Base-by-base conservation (phyloP, 805 yeast genomes). In the Nakazawaea molendinolei region DNA sequence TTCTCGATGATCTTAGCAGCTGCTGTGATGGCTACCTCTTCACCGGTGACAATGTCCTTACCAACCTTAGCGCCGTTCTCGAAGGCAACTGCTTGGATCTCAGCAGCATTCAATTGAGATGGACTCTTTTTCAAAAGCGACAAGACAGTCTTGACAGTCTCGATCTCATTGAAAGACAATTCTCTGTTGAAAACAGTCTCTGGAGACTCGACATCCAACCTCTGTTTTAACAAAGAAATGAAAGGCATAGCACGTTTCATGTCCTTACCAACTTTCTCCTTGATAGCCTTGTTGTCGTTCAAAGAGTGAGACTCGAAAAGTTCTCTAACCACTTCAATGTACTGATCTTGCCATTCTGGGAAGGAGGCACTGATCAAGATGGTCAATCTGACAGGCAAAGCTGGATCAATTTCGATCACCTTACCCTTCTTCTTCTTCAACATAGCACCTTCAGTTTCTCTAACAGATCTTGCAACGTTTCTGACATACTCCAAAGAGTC, bases 181-280 rank as follows among this genome's bases (percentile, higher is more conserved):
- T 89, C 82, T 66, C 97, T 77, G 70, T 87, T 80, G 70, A 92
- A 86, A 18, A 92, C 95, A 35, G 74, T 73, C 36, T 73, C 76
- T 14, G 95, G 79, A 21, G 79, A 61, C 54, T 84, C 94, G 35
- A 61, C 61, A 26, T 69, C 62, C 47, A 92, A 69, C 65, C 95
- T 78, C 55, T 80, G 85, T 62, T 92, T 89, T 59, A 92, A 67
- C 49, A 76, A 66, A 45, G 90, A 79, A 43, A 92, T 87, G 60
- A 89, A 90, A 41, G 97, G 97, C 97, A 92, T 92, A 42, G 95
- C 97, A 50, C 94, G 81, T 74, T 92, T 92, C 84, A 89, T 85
- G 52, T 92, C 97, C 58, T 79, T 80, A 46, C 85, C 85, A 42
- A 83, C 77, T 55, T 67, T 74, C 47, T 76, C 72, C 57, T 72